Conservation (phyloP, 257 asterid species). For the Ballota nigra region DNA sequence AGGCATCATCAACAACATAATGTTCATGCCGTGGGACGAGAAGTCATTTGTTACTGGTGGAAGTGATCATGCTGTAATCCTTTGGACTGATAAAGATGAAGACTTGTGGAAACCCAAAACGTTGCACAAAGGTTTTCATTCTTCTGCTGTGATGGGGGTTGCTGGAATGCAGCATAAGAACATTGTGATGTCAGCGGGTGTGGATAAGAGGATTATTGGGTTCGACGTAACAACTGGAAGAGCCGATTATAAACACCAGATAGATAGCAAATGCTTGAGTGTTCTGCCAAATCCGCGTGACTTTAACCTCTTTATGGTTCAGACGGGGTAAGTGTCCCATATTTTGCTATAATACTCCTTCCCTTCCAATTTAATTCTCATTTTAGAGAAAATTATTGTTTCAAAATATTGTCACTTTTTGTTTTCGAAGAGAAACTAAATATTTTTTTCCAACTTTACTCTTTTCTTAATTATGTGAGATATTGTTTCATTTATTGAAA, state of each 20-base stretch:
- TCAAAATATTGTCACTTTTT: background rate
- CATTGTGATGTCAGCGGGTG: slow-evolving; percentile 78
- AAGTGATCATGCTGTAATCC: slow-evolving; percentile 82
- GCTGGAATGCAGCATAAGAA: slow-evolving; percentile 84
- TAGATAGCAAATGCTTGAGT: slow-evolving; percentile 92
- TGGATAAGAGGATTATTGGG: slow-evolving; percentile 74
- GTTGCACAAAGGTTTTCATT: slow-evolving; percentile 57
- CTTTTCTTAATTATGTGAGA: background rate
- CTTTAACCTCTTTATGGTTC: slow-evolving; percentile 93
- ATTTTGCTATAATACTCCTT: background rate
- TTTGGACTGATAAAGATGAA: slow-evolving; percentile 70
- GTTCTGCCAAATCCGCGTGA: slow-evolving; percentile 86
- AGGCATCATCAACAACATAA: slow-evolving; percentile 82
- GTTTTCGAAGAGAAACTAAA: background rate
- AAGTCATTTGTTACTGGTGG: slow-evolving; percentile 80
- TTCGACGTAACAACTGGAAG: slow-evolving; percentile 54
- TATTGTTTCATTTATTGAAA: too few relatives aligned
- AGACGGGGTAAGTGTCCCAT: slow-evolving; percentile 63
- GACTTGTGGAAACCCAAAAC: slow-evolving; percentile 62
- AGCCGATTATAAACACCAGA: slow-evolving; percentile 64
- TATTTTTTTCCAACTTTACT: too few relatives aligned
- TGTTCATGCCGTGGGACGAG: slow-evolving; percentile 88
- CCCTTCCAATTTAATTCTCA: too few relatives aligned
- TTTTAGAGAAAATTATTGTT: background rate
- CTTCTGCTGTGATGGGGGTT: slow-evolving; percentile 95